A percentile compares a stretch with the other conserved stretches of the same genome.
Evolutionary conservation across 2,329 filamentous ascomycete species (phyloP).

Genomic region (Hypocreales sp.): DNA sequence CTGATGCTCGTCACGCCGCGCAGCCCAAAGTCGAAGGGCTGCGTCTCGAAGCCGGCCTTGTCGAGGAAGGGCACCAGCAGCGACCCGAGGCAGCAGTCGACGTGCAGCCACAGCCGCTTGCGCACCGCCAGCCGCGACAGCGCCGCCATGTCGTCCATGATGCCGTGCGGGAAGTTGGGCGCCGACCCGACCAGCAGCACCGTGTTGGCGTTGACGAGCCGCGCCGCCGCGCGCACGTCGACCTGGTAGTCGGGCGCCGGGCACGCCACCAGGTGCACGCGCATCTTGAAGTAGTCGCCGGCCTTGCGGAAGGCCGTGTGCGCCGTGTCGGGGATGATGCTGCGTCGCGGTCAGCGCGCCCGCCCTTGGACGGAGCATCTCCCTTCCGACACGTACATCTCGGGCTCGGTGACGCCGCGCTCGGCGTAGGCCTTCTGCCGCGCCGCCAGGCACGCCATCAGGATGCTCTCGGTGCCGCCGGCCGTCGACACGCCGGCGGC

Average conservation of each 20-base stretch:
- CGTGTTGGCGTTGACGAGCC: slow-evolving; percentile 88
- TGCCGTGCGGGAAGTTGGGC: slow-evolving; percentile 95
- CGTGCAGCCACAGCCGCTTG: slow-evolving; percentile 75
- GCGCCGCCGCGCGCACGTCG: slow-evolving; percentile 58
- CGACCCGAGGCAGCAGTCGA: slow-evolving; percentile 94
- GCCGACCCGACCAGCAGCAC: slow-evolving; percentile 85
- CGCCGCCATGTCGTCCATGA: slow-evolving; percentile 84
- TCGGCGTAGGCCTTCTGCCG: slow-evolving; percentile 79
- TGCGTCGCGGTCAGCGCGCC: slow-evolving; percentile 23
- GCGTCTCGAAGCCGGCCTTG: slow-evolving; percentile 80
- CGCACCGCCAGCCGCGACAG: slow-evolving; percentile 71
- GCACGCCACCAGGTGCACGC: slow-evolving; percentile 75
- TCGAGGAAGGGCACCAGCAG: slow-evolving; percentile 88
- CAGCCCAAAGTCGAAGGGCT: slow-evolving; percentile 83
- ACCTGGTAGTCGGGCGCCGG: slow-evolving; percentile 78
- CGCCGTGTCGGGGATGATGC: slow-evolving; percentile 85
- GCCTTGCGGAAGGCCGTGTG: slow-evolving; percentile 97
- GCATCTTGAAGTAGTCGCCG: slow-evolving; percentile 91
- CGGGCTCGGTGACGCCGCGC: slow-evolving; percentile 77
- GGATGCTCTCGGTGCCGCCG: slow-evolving; percentile 89
- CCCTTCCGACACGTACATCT: too few relatives aligned
- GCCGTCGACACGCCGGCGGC: slow-evolving; percentile 81
- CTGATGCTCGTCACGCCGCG: slow-evolving; percentile 91
- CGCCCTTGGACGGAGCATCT: too few relatives aligned
- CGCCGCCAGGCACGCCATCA: slow-evolving; percentile 87